Evolutionary conservation across 2,329 filamentous ascomycete species (phyloP), one percentile per base, ranked within the genome.

Genomic region (Alternaria gaisen): DNA sequence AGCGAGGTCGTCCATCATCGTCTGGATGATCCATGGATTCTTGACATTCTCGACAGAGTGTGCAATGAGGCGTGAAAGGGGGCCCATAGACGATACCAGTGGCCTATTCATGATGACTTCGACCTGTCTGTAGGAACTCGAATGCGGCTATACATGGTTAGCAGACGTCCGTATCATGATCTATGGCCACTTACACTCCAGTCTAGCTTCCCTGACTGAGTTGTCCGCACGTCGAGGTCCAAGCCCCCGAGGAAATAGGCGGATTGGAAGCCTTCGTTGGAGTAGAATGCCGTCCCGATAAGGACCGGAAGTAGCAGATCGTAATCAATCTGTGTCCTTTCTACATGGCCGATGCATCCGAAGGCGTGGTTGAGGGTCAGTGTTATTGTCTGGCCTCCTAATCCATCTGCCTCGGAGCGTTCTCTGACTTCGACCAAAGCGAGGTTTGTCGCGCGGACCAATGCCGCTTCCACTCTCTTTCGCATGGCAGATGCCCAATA

Each of bases 291-390:
- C 1, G 90, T 86, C 54, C 87, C 86, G 34, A 92, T 82, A 38
- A 91, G 81, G 0, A 91, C 82, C 0, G 92, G 91, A 10, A 97
- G 82, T 20, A 97, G 81, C 5, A 74, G 55, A 67, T 93, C 87
- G 77, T 89, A 90, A 69, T 93, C 83, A 40, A 96, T 75, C 47
- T 84, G 80, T 6, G 80, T 78, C 65, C 85, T 85, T 58, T 90
- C 84, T 4, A 80, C 76, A 53, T 89, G 86, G 0, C 89, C 88
- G 8, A 97, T 79, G 26, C 91, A 82, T 3, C 90, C 89, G 67
- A 96, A 94, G 1, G 88, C 88, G 73, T 93, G 92, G 67, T 91
- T 92, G 65, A 97, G 80, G 0, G 91, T 89, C 69, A 95, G 83
- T 0, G 89, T 86, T 30, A 94, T 86, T 6, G 76, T 79, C 43